These are phyloP conservation scores for Melampsora larici-populina DNA, from an alignment of 1,284 basidiomycete species.

Conservation along the genomic window DNA sequence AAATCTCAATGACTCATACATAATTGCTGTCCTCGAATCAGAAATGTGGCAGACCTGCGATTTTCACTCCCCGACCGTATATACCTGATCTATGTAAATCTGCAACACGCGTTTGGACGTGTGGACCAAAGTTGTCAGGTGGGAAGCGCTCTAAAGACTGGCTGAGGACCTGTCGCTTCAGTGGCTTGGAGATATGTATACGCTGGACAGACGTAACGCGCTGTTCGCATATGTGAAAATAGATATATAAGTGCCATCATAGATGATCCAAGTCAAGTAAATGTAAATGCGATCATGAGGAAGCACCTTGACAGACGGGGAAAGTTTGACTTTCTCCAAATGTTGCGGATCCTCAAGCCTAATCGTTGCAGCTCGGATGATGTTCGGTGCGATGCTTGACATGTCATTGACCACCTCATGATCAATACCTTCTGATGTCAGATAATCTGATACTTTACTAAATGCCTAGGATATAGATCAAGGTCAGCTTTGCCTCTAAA, in stretches of 20 bases:
- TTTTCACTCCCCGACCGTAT: constrained; percentile 20
- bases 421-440: constrained; percentile 12
- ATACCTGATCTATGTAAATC: constrained; percentile 50
- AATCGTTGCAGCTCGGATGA: constrained; percentile 21
- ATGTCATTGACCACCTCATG: constrained; percentile 23
- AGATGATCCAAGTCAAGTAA: not conserved
- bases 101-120: constrained; percentile 60
- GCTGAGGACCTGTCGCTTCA: not conserved
- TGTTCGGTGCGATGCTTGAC: constrained; percentile 11
- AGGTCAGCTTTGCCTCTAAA: not conserved
- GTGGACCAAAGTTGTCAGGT: constrained; percentile 59
- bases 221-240: constrained; percentile 13
- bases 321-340: not conserved
- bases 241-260: not conserved
- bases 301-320: constrained; percentile 11
- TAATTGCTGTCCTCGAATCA: too few species aligned
- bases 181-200: constrained; percentile 1
- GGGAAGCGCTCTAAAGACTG: not conserved
- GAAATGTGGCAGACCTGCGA: not conserved
- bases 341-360: constrained; percentile 7
- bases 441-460: constrained; percentile 20
- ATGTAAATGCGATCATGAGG: not conserved
- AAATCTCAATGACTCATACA: not conserved
- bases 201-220: constrained; percentile 15
- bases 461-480: not conserved